phyloP scores from a whole-genome alignment of 2,329 filamentous ascomycete genomes.

The Colletotrichum neosansevieriae region DNA sequence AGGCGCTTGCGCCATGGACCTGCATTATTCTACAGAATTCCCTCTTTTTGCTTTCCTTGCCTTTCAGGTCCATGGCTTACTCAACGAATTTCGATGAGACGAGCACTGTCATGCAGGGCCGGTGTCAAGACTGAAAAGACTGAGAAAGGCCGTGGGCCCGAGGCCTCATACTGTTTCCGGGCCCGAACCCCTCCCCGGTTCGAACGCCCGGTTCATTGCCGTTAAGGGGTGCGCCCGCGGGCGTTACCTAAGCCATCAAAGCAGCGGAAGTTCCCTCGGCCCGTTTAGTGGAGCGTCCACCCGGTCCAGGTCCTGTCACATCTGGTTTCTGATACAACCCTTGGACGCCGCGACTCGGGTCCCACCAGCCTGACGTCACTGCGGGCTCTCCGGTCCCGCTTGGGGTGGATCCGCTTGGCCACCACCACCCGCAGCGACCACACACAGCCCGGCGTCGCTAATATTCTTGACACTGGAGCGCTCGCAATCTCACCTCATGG shows the following conservation, averaged over 20 bases:
- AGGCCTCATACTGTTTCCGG: slow-evolving; percentile 16
- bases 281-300: slow-evolving; percentile 21
- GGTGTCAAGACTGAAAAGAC: neutral
- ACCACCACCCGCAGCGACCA: slow-evolving; percentile 9
- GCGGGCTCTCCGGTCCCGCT: slow-evolving; percentile 25
- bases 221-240: neutral
- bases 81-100: slow-evolving; percentile 24
- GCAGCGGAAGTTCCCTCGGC: slow-evolving; percentile 23
- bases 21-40: neutral
- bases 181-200: slow-evolving; percentile 8
- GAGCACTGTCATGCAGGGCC: slow-evolving; percentile 20
- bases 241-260: slow-evolving; percentile 5
- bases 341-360: neutral
- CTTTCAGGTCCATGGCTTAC: slow-evolving; percentile 1
- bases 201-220: slow-evolving; percentile 15
- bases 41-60: neutral
- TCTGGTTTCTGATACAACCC: neutral
- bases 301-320: neutral
- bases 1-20: neutral
- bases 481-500: slow-evolving; percentile 18
- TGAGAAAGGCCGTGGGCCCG: slow-evolving; percentile 10
- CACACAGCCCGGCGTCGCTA: neutral
- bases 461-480: slow-evolving; percentile 1
- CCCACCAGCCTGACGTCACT: slow-evolving; percentile 26
- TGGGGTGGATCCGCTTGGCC: slow-evolving; percentile 7